phyloP scores from a whole-genome alignment of 2,329 filamentous ascomycete genomes.

The Phoma sp. region DNA sequence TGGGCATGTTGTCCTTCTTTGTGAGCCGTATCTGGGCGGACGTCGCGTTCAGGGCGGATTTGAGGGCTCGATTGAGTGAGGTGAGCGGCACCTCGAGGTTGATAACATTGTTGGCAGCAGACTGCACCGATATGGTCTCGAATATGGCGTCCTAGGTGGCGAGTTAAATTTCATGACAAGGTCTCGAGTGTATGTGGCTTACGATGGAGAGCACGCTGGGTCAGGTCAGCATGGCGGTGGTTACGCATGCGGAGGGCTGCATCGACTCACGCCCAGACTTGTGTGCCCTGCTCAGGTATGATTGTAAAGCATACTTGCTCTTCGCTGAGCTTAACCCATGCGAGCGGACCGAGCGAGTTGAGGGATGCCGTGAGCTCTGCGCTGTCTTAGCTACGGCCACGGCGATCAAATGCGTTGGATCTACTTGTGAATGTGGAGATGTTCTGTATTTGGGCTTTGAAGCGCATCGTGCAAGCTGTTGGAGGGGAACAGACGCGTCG shows the following conservation, averaged over 20 bases:
- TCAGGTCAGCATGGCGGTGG: constrained; percentile 25
- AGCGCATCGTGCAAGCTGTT: constrained; percentile 53
- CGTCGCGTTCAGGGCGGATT: constrained; percentile 80
- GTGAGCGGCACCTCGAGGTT: constrained; percentile 94
- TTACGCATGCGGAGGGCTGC: constrained; percentile 16
- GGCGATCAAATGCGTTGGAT: background rate
- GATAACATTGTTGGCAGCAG: constrained; percentile 86
- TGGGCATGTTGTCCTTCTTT: constrained; percentile 85
- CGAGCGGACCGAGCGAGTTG: constrained; percentile 76
- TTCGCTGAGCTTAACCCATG: constrained; percentile 88
- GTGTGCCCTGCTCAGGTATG: constrained; percentile 90
- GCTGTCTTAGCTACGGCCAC: constrained; percentile 2
- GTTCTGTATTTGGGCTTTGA: constrained; percentile 60
- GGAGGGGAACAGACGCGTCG: constrained; percentile 15
- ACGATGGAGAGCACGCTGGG: constrained; percentile 51
- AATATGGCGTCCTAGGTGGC: constrained; percentile 79
- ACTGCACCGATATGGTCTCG: constrained; percentile 84
- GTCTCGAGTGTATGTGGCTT: constrained; percentile 38
- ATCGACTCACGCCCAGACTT: constrained; percentile 86
- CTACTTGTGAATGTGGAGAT: constrained; percentile 61
- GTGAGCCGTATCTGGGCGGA: constrained; percentile 87
- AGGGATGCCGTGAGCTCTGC: constrained; percentile 68
- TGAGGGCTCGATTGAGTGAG: constrained; percentile 87
- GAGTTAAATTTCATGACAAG: constrained; percentile 20
- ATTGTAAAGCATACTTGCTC: constrained; percentile 91